These are phyloP conservation scores for Areca catechu DNA, from an alignment of 176 grass and related monocot genomes.

Conservation along the genomic window DNA sequence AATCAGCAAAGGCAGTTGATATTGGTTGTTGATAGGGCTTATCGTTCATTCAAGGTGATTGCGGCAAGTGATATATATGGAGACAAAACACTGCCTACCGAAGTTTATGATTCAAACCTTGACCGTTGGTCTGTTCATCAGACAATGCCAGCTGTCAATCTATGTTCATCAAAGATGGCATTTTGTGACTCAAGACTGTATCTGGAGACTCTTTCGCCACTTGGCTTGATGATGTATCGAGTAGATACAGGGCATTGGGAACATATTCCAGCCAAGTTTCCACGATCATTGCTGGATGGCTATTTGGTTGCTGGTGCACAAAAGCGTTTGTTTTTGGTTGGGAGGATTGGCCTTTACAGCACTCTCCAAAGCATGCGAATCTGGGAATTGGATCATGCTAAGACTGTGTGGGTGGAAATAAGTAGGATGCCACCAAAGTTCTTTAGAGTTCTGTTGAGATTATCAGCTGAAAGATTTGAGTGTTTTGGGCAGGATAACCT, in stretches of 20 bases:
- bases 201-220: slow-evolving; percentile 86
- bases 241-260: slow-evolving; percentile 70
- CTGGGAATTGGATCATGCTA: slow-evolving; percentile 94
- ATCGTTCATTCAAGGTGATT: slow-evolving; percentile 61
- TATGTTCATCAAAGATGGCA: slow-evolving; percentile 93
- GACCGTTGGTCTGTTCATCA: slow-evolving; percentile 68
- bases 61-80: slow-evolving; percentile 74
- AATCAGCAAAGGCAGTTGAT: slow-evolving; percentile 93
- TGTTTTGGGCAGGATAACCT: slow-evolving; percentile 98
- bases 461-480: slow-evolving; percentile 92
- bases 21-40: slow-evolving; percentile 40
- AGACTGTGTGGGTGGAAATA: slow-evolving; percentile 74
- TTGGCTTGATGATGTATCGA: slow-evolving; percentile 88
- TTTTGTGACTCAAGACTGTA: slow-evolving; percentile 86
- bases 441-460: slow-evolving; percentile 68
- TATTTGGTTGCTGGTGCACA: slow-evolving; percentile 81
- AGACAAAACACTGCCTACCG: slow-evolving; percentile 73
- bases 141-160: slow-evolving; percentile 72
- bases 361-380: slow-evolving; percentile 92
- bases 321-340: slow-evolving; percentile 69
- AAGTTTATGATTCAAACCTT: slow-evolving; percentile 70
- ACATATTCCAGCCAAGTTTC: slow-evolving; percentile 88
- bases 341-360: slow-evolving; percentile 85
- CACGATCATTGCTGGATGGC: slow-evolving; percentile 82
- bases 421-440: slow-evolving; percentile 92